phyloP scores from a whole-genome alignment of 108 stramenopile genomes.

The Parietichytrium sp. region DNA sequence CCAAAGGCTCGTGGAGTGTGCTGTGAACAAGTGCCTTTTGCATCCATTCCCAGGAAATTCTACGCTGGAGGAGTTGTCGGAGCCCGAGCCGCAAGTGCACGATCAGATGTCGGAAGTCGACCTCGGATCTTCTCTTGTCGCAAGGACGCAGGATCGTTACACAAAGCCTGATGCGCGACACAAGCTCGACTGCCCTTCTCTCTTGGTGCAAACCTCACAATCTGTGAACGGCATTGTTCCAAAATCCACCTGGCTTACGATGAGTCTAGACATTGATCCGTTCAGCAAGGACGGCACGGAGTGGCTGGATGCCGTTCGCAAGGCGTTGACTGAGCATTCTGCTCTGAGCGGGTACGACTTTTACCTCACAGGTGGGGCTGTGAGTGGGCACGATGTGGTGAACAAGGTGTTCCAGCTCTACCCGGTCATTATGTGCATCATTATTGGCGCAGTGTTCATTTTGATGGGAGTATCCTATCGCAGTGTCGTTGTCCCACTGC shows the following conservation, averaged over 20 bases:
- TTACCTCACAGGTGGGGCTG: not conserved
- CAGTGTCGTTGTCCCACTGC: not conserved
- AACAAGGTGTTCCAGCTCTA: conserved; percentile 35
- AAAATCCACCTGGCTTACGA: not conserved
- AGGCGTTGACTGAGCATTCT: not conserved
- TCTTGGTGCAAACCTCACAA: not conserved
- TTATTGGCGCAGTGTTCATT: not conserved
- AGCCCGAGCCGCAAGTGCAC: too few species aligned
- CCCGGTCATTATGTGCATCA: not conserved
- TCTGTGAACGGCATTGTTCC: conserved; percentile 11
- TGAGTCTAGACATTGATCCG: conserved; percentile 1
- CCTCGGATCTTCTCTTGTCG: too few species aligned
- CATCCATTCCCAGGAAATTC: too few species aligned
- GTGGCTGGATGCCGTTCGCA: not conserved
- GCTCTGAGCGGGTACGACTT: not conserved
- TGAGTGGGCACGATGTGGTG: conserved; percentile 1
- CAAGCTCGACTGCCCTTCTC: not conserved
- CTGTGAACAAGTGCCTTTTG: conserved; percentile 14
- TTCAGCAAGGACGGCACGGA: conserved; percentile 2
- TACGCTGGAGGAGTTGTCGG: too few species aligned
- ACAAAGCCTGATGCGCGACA: too few species aligned
- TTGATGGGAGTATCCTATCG: conserved; percentile 22
- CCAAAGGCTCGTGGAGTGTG: not conserved
- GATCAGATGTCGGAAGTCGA: too few species aligned
- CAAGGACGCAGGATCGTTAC: too few species aligned